Evolutionary conservation across 345 rosid genomes (phyloP), one percentile per base, ranked within the genome.

Genomic region (Heritiera fomes): DNA sequence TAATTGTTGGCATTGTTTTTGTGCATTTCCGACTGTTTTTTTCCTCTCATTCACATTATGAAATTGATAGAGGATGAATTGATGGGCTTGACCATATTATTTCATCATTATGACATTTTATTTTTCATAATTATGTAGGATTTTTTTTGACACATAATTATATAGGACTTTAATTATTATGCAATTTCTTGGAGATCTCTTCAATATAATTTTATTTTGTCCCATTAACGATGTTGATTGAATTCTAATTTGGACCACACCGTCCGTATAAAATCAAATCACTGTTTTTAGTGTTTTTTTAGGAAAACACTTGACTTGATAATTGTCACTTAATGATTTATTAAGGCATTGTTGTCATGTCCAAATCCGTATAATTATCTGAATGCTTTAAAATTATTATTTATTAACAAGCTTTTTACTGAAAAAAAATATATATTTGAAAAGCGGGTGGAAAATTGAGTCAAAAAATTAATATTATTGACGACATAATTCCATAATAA

Each of bases 161-260:
- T 58, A 23, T 8, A 23, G 14, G 3, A 20, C 23, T 58, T 15
- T 46, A 49, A 28, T 23, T 70, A 11, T 30, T 23, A 23, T 30
- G 58, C 1, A n/a, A 70, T 34, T 34, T 34, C 38, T 34, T 11
- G 6, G 41, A 13, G 28, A 8, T 20, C 40, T 28, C 41, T 20
- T 71, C 59, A 49, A 49, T 28, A 41, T 71, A 49, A 7, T 71
- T 49, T 71, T 28, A 8, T 45, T 49, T 74, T 74, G 77, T 43
- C 67, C 38, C 32, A 12, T 18, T 58, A 41, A 23, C 56, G 41
- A 70, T 70, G 55, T 34, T 7, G 58, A 71, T 45, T 28, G 58
- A 30, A 6, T 30, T 58, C 12, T 50, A 49, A 50, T 30, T 71
- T 49, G 41, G 60, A 71, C 60, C 60, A 71, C 45, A 50, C 11